phyloP scores from a whole-genome alignment of 2,329 filamentous ascomycete species.

The Sarocladium strictum region DNA sequence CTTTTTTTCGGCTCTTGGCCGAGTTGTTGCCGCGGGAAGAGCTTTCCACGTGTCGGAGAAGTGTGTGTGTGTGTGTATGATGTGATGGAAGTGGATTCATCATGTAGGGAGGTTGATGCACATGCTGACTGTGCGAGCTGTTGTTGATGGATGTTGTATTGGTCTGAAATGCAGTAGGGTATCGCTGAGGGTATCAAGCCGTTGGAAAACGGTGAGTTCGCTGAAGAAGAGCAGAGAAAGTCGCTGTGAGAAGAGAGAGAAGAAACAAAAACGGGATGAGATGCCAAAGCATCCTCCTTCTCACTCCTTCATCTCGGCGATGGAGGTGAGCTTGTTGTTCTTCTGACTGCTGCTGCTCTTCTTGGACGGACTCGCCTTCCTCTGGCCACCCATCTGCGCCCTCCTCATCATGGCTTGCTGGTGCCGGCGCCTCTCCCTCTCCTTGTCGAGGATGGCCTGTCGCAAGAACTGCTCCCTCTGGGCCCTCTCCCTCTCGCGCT shows the following conservation, averaged over 20 bases:
- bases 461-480: background rate
- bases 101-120: too few species aligned
- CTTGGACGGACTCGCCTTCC: background rate
- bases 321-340: conserved; percentile 8
- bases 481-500: background rate
- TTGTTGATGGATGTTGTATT: too few species aligned
- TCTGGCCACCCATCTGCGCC: background rate
- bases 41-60: background rate
- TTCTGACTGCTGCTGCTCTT: background rate
- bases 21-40: background rate
- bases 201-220: background rate
- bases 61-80: too few species aligned
- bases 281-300: background rate
- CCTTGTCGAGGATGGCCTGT: conserved; percentile 5
- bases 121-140: too few species aligned
- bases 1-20: too few species aligned
- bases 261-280: background rate
- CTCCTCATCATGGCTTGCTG: conserved; percentile 8
- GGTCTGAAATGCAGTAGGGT: background rate
- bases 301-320: conserved; percentile 6
- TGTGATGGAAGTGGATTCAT: too few species aligned
- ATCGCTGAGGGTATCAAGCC: conserved; percentile 1
- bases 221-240: background rate
- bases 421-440: background rate
- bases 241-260: background rate